Percentiles rank a stretch among this genome's conserved stretches.
phyloP scores from a whole-genome alignment of 352 stramenopile species.

The Phytophthora megakarya region DNA sequence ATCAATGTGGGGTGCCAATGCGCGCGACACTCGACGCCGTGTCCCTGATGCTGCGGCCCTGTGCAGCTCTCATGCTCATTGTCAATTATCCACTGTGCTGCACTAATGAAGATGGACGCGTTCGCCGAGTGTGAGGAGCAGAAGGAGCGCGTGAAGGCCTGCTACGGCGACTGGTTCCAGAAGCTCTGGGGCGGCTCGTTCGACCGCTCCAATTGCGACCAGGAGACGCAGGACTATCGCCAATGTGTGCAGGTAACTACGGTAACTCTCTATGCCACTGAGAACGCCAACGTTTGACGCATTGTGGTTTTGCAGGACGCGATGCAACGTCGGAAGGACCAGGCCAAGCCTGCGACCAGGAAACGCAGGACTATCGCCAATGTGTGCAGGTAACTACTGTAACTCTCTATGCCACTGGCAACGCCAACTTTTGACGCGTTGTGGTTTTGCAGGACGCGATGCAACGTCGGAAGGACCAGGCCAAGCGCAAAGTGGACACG shows the following conservation, averaged over 20 bases:
- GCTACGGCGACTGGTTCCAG: conserved; percentile 86
- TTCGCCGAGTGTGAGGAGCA: conserved; percentile 75
- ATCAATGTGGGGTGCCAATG: conserved; percentile 12
- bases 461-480: conserved; percentile 28
- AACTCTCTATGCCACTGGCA: no score
- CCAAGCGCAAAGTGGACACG: conserved; percentile 25
- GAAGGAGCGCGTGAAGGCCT: conserved; percentile 81
- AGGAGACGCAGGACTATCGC: conserved; percentile 72
- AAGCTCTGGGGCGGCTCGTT: conserved; percentile 70
- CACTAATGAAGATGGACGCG: conserved; percentile 32
- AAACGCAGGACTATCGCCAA: conserved; percentile 71
- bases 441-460: conserved; percentile 46
- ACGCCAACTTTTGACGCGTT: not conserved
- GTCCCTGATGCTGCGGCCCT: conserved; percentile 9
- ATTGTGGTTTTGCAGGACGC: conserved; percentile 38
- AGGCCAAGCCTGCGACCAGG: conserved; percentile 58
- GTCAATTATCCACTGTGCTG: conserved; percentile 22
- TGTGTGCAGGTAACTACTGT: conserved; percentile 79
- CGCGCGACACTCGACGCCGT: conserved; percentile 24
- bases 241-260: conserved; percentile 76
- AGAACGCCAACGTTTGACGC: not conserved
- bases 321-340: conserved; percentile 41
- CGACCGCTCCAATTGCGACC: conserved; percentile 65
- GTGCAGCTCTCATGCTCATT: conserved; percentile 23
- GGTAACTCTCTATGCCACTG: no score